These are phyloP conservation scores for Peniophora sp. DNA, from an alignment of 1,284 basidiomycete genomes.

Conservation along the genomic window DNA sequence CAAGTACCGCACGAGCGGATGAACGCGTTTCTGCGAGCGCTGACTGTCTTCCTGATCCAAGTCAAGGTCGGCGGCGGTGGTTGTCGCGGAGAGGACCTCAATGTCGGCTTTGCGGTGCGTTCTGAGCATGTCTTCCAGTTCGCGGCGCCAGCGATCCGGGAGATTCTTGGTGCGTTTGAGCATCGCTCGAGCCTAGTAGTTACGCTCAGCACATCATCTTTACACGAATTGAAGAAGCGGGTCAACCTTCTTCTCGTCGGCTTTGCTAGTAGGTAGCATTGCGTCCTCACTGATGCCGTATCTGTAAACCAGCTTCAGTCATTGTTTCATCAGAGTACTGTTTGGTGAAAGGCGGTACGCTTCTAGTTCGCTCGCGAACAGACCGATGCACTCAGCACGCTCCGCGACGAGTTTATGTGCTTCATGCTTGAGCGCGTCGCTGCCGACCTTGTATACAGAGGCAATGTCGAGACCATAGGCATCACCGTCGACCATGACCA, in stretches of 20 bases:
- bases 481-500: constrained; percentile 84
- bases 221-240: no score
- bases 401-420: constrained; percentile 52
- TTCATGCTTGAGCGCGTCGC: constrained; percentile 56
- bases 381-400: constrained; percentile 71
- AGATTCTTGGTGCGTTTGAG: constrained; percentile 40
- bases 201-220: no score
- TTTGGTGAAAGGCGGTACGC: constrained; percentile 28
- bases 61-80: not conserved
- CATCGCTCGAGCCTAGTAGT: constrained; percentile 62
- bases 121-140: constrained; percentile 74
- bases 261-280: constrained; percentile 60
- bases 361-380: constrained; percentile 62
- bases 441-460: constrained; percentile 76
- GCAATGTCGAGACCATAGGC: constrained; percentile 87
- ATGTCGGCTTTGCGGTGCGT: constrained; percentile 83
- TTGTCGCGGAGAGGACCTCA: constrained; percentile 45
- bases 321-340: not conserved
- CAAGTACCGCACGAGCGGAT: constrained; percentile 19
- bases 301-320: constrained; percentile 29
- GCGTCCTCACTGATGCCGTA: constrained; percentile 50
- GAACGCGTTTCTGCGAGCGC: constrained; percentile 3
- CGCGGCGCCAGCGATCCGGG: constrained; percentile 70
- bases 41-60: not conserved
- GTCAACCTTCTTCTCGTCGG: constrained; percentile 68